A percentile compares a stretch with the other conserved stretches of the same genome.
These are phyloP conservation scores for Trametes versicolor DNA, from an alignment of 1,284 basidiomycete genomes.

Conservation along the genomic window DNA sequence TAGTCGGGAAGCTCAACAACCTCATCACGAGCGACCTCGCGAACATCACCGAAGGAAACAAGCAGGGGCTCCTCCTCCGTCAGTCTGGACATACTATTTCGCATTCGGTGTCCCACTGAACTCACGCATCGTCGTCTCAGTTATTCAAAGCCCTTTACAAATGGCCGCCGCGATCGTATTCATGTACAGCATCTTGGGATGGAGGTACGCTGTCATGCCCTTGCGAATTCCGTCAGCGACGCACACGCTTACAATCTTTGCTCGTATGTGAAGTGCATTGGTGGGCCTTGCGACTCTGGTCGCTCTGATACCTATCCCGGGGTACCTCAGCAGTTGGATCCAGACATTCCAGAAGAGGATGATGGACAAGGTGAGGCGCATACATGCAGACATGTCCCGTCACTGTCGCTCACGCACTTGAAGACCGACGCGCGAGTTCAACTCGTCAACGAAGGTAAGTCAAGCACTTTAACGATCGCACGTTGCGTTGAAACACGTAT, in stretches of 20 bases:
- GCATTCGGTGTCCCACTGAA: neutral
- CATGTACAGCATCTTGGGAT: slow-evolving; percentile 57
- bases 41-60: slow-evolving; percentile 47
- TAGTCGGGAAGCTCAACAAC: slow-evolving; percentile 62
- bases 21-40: slow-evolving; percentile 49
- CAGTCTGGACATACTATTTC: neutral
- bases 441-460: slow-evolving; percentile 53
- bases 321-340: slow-evolving; percentile 42
- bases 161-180: slow-evolving; percentile 49
- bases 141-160: slow-evolving; percentile 48
- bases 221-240: neutral
- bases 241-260: no score
- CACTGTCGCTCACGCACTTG: neutral
- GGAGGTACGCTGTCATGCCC: slow-evolving; percentile 45
- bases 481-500: neutral
- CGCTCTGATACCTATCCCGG: slow-evolving; percentile 61
- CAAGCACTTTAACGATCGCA: neutral
- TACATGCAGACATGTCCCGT: neutral
- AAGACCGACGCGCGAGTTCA: slow-evolving; percentile 62
- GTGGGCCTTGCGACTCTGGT: slow-evolving; percentile 63
- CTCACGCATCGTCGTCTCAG: slow-evolving; percentile 40
- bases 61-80: slow-evolving; percentile 43
- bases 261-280: slow-evolving; percentile 45
- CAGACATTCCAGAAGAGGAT: slow-evolving; percentile 43
- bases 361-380: slow-evolving; percentile 44